phyloP scores from a whole-genome alignment of 441 rosid genomes.

The Aquilaria agallochum region DNA sequence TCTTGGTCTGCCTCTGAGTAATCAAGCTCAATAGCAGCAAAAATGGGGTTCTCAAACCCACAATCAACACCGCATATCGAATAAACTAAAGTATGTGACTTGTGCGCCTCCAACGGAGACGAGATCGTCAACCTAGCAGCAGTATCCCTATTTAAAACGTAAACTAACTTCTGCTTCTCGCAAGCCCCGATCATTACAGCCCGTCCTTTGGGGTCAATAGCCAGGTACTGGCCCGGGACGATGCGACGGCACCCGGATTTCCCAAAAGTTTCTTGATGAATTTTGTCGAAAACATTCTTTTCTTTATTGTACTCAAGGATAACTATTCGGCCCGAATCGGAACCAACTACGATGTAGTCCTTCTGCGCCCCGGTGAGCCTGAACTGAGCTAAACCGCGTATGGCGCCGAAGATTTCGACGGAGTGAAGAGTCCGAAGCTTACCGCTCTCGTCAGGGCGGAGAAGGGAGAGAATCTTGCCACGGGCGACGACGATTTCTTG shows the following conservation, averaged over 20 bases:
- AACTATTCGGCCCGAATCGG: constrained; percentile 94
- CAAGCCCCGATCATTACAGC: constrained; percentile 96
- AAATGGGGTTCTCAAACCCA: constrained; percentile 91
- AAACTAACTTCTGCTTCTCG: constrained; percentile 95
- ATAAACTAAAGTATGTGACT: constrained; percentile 82
- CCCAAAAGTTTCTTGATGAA: constrained; percentile 95
- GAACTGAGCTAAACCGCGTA: constrained; percentile 83
- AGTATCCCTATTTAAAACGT: constrained; percentile 91
- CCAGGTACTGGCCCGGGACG: constrained; percentile 93
- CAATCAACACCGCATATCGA: constrained; percentile 91
- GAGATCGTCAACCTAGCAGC: constrained; percentile 91
- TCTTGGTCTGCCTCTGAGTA: constrained; percentile 96
- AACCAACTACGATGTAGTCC: constrained; percentile 91
- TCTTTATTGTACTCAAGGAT: constrained; percentile 86
- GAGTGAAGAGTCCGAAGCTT: constrained; percentile 89
- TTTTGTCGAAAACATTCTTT: constrained; percentile 77
- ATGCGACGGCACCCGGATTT: constrained; percentile 94
- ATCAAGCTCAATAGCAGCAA: constrained; percentile 94
- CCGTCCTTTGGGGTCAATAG: constrained; percentile 90
- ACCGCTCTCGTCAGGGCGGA: constrained; percentile 88
- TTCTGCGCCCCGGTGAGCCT: constrained; percentile 89
- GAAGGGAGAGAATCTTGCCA: constrained; percentile 92
- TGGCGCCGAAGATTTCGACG: constrained; percentile 87
- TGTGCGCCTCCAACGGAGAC: constrained; percentile 95
- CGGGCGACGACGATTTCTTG: constrained; percentile 96